Percentiles rank a stretch among this genome's conserved stretches.
Conservation (phyloP, 345 rosid species). For the Syzygium aromaticum region DNA sequence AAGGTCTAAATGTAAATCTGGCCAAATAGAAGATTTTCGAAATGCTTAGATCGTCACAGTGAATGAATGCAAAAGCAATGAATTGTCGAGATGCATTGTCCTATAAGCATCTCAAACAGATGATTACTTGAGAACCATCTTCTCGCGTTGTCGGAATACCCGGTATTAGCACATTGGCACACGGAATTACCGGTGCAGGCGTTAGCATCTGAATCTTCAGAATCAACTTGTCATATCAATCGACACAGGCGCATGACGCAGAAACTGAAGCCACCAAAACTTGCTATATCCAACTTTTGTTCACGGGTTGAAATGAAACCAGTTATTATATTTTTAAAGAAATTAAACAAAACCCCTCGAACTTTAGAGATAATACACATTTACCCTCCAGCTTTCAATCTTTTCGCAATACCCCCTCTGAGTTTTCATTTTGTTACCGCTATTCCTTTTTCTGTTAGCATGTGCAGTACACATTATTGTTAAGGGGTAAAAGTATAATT, state of each 20-base stretch:
- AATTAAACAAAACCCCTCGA: not conserved
- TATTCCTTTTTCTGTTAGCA: not conserved
- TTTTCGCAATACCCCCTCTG: not conserved
- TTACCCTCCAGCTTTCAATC: not conserved
- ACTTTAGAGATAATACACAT: not conserved
- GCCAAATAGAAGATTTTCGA: not conserved
- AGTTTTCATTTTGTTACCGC: not conserved
- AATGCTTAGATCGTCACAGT: not conserved
- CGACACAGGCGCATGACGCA: too few relatives aligned
- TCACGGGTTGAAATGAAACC: not conserved
- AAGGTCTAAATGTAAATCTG: not conserved
- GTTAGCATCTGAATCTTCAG: too few relatives aligned
- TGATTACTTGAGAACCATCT: not conserved
- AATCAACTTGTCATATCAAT: too few relatives aligned
- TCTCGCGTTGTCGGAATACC: too few relatives aligned
- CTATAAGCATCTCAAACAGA: not conserved
- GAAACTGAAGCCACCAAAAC: not conserved
- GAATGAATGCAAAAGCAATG: not conserved
- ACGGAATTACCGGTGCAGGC: too few relatives aligned
- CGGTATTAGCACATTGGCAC: too few relatives aligned
- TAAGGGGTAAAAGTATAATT: not conserved
- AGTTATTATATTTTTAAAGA: not conserved
- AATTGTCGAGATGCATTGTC: not conserved
- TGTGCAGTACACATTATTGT: not conserved
- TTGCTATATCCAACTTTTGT: not conserved